Conservation (phyloP, 306 rosid species). For the Medicago truncatula region MtrunA17r5.0-ANR NC_053043.1:6883501-6884000, state of each 20-base stretch:
- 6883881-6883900: constrained; percentile 16
- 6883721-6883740: not conserved
- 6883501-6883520: not conserved
- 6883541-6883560: no score
- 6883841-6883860: constrained; percentile 21
- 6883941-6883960: constrained; percentile 40
- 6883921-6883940: not conserved
- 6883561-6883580: not conserved
- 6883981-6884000: constrained; percentile 16
- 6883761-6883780: not conserved
- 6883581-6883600: not conserved
- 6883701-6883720: no score
- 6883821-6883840: constrained; percentile 46
- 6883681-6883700: no score
- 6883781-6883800: constrained; percentile 6
- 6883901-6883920: not conserved
- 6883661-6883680: not conserved
- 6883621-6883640: not conserved
- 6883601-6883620: no score
- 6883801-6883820: constrained; percentile 38
- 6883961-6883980: constrained; percentile 26
- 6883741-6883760: constrained; percentile 11
- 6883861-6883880: constrained; percentile 45
- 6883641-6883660: not conserved
- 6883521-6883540: no score